Percentiles rank a stretch among this genome's conserved stretches.
Conservation (phyloP, 2,329 filamentous ascomycete genomes). For the Sporothrix luriei region DNA sequence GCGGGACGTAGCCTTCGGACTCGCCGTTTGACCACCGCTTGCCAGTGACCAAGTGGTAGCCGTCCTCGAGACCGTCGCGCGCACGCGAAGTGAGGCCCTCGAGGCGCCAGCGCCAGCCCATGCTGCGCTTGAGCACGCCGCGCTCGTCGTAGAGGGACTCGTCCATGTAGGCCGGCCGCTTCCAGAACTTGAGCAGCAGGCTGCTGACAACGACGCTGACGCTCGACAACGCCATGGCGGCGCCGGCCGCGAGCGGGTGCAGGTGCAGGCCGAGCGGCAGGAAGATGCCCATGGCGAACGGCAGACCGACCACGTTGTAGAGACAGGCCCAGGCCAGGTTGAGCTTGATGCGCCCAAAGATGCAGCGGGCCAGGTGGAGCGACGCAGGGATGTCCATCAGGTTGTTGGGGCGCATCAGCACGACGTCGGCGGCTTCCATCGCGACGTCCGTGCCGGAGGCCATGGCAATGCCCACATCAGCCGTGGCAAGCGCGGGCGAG, state of each 20-base stretch:
- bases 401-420: constrained; percentile 90
- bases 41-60: constrained; percentile 44
- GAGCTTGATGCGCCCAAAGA: constrained; percentile 90
- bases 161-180: constrained; percentile 82
- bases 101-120: constrained; percentile 47
- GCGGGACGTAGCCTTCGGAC: constrained; percentile 62
- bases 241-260: constrained; percentile 91
- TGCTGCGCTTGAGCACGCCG: constrained; percentile 45
- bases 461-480: constrained; percentile 91
- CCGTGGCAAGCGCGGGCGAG: constrained; percentile 89
- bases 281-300: constrained; percentile 96
- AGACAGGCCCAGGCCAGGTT: constrained; percentile 91
- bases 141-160: constrained; percentile 65
- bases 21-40: constrained; percentile 41
- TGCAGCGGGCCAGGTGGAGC: constrained; percentile 76
- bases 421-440: constrained; percentile 94
- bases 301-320: constrained; percentile 89
- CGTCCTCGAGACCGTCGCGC: constrained; percentile 42
- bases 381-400: constrained; percentile 90
- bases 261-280: constrained; percentile 84
- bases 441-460: constrained; percentile 92
- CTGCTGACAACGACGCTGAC: constrained; percentile 87
- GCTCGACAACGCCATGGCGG: constrained; percentile 88
- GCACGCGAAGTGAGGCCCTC: constrained; percentile 48
- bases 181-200: constrained; percentile 84